Base-by-base conservation (phyloP, 805 yeast species). In the Cyberlindnera japonica region DNA sequence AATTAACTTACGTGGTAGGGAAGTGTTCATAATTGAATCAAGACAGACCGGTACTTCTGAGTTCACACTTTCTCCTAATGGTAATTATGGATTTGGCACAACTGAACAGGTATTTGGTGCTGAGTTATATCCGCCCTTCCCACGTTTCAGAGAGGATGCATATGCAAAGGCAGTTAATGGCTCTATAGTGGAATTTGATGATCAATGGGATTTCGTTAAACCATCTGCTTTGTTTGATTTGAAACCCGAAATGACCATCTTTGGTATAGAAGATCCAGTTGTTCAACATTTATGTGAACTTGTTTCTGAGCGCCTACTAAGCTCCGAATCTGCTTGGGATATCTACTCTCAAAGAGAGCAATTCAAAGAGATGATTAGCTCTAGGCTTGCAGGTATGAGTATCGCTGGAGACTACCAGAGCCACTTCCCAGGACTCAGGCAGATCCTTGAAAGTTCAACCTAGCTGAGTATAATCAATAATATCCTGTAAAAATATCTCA, bases 41-140 rank as follows among this genome's bases (percentile, higher is more conserved):
- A 39, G 47, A 18, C 77, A 74, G 47, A 64, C 67, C 33, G 81
- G 79, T 17, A 62, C 72, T 2, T 71, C 80, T 0, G 45, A 46
- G 8, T 73, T 59, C 48, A 63, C 69, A 1, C 32, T 73, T 3
- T 59, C 73, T 6, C 70, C 71, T n/a, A 32, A 42, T 9, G 77
- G 77, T 3, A 73, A 74, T 47, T 58, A 63, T 44, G 80, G 79
- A 2, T 46, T 49, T n/a, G 79, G 77, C 6, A 46, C 55, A 14
- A 54, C 63, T 7, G 49, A 50, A n/a, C 63, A 58, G 31, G 41
- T 46, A 6, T 59, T 59, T 27, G 49, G 43, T 9, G 60, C 62
- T 17, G 41, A 48, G 23, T 35, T 53, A 34, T 39, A 38, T 9
- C 27, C 27, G 5, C 59, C 59, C 12, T 54, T 53, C 49, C 48